Percentiles rank a stretch among this genome's conserved stretches.
phyloP scores from a whole-genome alignment of 176 grass and related monocot species.

The Musa schizocarpa region DNA sequence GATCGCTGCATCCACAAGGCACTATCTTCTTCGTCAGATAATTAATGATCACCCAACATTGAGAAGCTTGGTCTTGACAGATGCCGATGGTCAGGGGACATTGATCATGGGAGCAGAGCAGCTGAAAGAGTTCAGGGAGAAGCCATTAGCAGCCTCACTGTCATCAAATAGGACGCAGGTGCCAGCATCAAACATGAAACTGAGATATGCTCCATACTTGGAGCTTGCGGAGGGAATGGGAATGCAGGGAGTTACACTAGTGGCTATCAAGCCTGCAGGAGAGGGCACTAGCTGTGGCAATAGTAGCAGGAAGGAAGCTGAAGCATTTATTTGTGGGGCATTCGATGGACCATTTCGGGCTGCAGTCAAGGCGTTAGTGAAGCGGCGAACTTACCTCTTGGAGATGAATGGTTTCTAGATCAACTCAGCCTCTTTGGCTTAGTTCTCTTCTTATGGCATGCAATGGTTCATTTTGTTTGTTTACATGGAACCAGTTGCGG shows the following conservation, averaged over 20 bases:
- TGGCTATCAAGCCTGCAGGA: constrained; percentile 63
- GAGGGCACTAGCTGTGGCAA: constrained; percentile 30
- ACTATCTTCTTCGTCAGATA: constrained; percentile 74
- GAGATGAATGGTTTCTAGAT: constrained; percentile 84
- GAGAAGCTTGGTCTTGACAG: constrained; percentile 48
- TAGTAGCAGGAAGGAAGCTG: constrained; percentile 46
- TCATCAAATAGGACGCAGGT: constrained; percentile 61
- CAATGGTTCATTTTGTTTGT: not conserved
- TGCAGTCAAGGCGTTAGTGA: constrained; percentile 44
- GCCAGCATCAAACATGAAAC: constrained; percentile 76
- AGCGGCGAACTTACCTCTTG: constrained; percentile 64
- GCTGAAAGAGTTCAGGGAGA: constrained; percentile 63
- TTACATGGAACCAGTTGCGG: not conserved
- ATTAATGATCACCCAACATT: constrained; percentile 72
- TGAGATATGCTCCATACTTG: constrained; percentile 57
- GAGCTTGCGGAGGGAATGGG: constrained; percentile 54
- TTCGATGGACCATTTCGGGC: constrained; percentile 59
- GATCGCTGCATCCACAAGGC: constrained; percentile 64
- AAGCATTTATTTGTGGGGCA: constrained; percentile 37
- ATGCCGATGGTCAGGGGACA: constrained; percentile 60
- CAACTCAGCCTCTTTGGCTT: not conserved
- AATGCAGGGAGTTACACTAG: constrained; percentile 68
- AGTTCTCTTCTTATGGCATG: not conserved
- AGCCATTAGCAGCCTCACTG: constrained; percentile 40
- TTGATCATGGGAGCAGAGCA: constrained; percentile 45